Conservation (phyloP, 768 basidiomycete species). For the Suillus spraguei region DNA sequence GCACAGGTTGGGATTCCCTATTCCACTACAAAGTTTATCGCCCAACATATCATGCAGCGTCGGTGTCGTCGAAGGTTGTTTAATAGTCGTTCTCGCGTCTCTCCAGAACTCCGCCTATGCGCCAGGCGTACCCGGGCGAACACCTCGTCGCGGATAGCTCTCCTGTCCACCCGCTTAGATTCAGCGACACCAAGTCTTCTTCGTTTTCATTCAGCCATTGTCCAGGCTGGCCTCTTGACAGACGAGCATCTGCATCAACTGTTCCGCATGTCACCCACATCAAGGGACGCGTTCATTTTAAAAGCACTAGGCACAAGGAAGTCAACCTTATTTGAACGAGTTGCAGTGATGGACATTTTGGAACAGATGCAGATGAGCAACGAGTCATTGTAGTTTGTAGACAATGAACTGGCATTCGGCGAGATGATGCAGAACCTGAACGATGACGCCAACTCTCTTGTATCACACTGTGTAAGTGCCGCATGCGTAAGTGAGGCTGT, state of each 20-base stretch:
- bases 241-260: neutral
- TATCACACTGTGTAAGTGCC: slow-evolving; percentile 35
- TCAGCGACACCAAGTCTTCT: slow-evolving; percentile 6
- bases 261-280: neutral
- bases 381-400: neutral
- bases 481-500: slow-evolving; percentile 25
- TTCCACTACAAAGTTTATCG: neutral
- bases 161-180: neutral
- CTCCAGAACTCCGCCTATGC: neutral
- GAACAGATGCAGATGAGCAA: neutral
- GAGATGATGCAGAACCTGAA: slow-evolving; percentile 36
- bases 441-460: slow-evolving; percentile 33
- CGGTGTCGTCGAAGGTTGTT: neutral
- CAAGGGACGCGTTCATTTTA: neutral
- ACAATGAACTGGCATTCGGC: neutral
- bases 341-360: slow-evolving; percentile 1
- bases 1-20: neutral
- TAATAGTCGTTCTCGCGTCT: neutral
- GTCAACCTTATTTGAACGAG: slow-evolving; percentile 1
- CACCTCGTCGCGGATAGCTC: neutral
- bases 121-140: neutral
- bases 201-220: neutral
- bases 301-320: neutral
- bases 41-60: neutral
- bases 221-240: neutral